Conservation (phyloP, 164 flowering plant genomes). For the Buxus sempervirens region DNA sequence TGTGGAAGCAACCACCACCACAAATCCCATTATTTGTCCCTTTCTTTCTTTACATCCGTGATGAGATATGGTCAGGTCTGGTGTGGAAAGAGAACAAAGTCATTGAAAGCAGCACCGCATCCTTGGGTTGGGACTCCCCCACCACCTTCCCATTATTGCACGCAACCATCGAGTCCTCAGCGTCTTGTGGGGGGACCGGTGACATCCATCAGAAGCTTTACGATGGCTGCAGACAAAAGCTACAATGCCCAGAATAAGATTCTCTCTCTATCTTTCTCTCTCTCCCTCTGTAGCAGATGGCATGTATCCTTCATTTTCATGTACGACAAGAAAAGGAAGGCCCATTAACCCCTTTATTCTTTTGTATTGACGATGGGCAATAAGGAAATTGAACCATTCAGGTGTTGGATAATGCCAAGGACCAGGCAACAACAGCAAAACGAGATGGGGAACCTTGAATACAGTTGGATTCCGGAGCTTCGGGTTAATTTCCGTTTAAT, state of each 20-base stretch:
- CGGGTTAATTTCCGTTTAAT: too few relatives aligned
- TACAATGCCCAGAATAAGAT: not conserved
- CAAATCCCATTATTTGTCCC: not conserved
- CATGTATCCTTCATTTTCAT: not conserved
- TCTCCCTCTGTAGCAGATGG: not conserved
- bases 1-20: slow-evolving; percentile 4
- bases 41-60: not conserved
- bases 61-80: not conserved
- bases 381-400: not conserved
- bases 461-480: too few relatives aligned
- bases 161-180: slow-evolving; percentile 1
- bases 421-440: too few relatives aligned
- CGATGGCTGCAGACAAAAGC: not conserved
- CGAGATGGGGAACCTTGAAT: too few relatives aligned
- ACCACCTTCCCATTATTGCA: not conserved
- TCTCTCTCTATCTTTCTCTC: not conserved
- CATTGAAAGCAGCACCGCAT: not conserved
- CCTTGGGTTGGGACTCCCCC: not conserved
- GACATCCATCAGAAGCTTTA: not conserved
- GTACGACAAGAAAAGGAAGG: not conserved
- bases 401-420: not conserved
- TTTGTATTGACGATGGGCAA: too few relatives aligned
- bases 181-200: not conserved
- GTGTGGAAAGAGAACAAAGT: not conserved
- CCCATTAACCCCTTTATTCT: too few relatives aligned